Evolutionary conservation across 108 stramenopile species (phyloP).

Genomic region (Nitzschia putrida): DNA sequence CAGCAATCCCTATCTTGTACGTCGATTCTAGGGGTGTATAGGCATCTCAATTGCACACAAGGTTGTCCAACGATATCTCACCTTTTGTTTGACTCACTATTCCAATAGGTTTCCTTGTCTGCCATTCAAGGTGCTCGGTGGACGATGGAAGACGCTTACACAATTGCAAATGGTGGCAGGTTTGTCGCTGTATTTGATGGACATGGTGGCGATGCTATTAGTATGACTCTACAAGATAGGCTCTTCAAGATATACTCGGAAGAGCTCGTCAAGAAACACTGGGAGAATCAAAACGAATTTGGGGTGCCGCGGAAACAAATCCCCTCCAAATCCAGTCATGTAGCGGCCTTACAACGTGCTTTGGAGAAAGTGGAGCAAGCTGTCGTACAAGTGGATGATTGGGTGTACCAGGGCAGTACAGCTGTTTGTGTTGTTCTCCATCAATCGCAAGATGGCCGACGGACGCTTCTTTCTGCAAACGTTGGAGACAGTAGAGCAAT

Average conservation of each 20-base stretch:
- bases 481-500: constrained; percentile 95
- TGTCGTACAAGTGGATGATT: constrained; percentile 57
- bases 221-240: constrained; percentile 69
- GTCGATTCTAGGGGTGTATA: not conserved
- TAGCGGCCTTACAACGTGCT: constrained; percentile 59
- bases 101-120: constrained; percentile 67
- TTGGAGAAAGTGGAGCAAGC: constrained; percentile 70
- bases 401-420: constrained; percentile 88
- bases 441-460: constrained; percentile 58
- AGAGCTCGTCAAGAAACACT: constrained; percentile 42
- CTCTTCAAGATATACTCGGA: constrained; percentile 54
- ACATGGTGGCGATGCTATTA: constrained; percentile 90
- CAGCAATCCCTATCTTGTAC: constrained; percentile 33
- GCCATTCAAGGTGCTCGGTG: constrained; percentile 74
- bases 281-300: constrained; percentile 36
- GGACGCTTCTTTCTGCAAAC: constrained; percentile 89
- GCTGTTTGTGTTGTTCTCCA: constrained; percentile 88
- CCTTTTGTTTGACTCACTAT: not conserved
- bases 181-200: constrained; percentile 95
- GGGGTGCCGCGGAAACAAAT: constrained; percentile 27
- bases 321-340: constrained; percentile 57
- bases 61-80: constrained; percentile 1
- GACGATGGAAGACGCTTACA: constrained; percentile 86
- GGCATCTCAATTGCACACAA: not conserved
- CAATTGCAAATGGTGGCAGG: constrained; percentile 62